Percentiles rank a stretch among this genome's conserved stretches.
Conservation (phyloP, 345 rosid genomes). For the Sonneratia alba region DNA sequence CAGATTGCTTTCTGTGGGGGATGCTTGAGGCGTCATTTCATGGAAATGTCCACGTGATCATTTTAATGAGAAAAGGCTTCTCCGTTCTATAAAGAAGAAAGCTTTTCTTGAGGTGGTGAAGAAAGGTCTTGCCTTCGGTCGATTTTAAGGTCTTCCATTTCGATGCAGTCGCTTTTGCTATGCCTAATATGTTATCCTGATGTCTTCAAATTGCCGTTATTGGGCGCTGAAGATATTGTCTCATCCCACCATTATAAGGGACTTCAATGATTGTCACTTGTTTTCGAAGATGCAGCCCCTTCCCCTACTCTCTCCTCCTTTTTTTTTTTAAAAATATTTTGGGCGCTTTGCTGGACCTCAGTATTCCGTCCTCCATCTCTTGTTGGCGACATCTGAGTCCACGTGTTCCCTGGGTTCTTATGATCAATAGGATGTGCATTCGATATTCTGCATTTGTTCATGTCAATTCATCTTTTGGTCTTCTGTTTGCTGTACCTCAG, state of each 20-base stretch:
- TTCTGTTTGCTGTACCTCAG: not conserved
- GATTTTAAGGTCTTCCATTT: not conserved
- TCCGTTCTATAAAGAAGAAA: not conserved
- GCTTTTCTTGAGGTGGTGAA: not conserved
- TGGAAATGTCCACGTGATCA: not conserved
- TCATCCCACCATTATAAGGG: too few species aligned
- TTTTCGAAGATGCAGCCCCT: not conserved
- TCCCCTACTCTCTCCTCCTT: not conserved
- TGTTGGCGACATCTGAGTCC: not conserved
- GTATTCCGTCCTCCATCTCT: not conserved
- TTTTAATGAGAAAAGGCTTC: not conserved
- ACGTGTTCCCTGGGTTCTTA: not conserved
- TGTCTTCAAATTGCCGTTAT: not conserved
- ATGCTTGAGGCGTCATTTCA: not conserved
- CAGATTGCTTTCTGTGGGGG: not conserved
- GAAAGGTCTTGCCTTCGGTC: constrained; percentile 8
- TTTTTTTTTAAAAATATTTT: not conserved
- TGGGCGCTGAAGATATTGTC: too few species aligned
- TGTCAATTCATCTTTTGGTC: not conserved
- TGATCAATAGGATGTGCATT: not conserved
- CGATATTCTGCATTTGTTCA: not conserved
- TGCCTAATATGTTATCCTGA: not conserved
- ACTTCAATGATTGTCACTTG: not conserved
- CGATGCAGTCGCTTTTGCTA: not conserved
- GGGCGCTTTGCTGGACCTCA: not conserved